These are phyloP conservation scores for Cicer bijugum DNA, from an alignment of 306 rosid species.

Conservation along the genomic window DNA sequence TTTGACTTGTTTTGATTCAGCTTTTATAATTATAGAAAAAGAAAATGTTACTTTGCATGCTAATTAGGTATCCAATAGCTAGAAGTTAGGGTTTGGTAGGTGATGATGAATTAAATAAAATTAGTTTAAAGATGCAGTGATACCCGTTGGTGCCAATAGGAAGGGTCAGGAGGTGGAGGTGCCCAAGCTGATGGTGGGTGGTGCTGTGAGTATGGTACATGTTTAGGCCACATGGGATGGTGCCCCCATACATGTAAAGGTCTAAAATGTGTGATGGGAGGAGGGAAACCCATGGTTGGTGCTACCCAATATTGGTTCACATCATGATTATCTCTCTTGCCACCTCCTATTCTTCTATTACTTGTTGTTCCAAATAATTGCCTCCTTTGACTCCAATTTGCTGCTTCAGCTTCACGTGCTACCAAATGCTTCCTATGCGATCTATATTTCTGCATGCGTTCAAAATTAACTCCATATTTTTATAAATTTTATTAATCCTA, in stretches of 20 bases:
- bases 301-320: constrained; percentile 63
- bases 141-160: constrained; percentile 72
- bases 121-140: no score
- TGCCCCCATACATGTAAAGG: constrained; percentile 99
- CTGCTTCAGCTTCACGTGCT: constrained; percentile 96
- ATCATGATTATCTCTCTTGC: constrained; percentile 55
- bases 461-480: background rate
- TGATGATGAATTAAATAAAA: no score
- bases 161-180: constrained; percentile 53
- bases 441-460: constrained; percentile 71
- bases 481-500: background rate
- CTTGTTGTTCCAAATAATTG: constrained; percentile 53
- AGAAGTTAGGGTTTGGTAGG: no score
- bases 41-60: no score
- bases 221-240: constrained; percentile 75
- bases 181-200: constrained; percentile 48
- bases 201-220: constrained; percentile 52
- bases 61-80: no score
- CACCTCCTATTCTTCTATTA: constrained; percentile 38
- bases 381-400: constrained; percentile 82
- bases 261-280: constrained; percentile 65
- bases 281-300: constrained; percentile 89
- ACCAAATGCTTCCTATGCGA: constrained; percentile 89
- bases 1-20: no score
- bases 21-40: no score